Conservation (phyloP, 352 stramenopile species). For the Thalassiosira mediterranea region DNA sequence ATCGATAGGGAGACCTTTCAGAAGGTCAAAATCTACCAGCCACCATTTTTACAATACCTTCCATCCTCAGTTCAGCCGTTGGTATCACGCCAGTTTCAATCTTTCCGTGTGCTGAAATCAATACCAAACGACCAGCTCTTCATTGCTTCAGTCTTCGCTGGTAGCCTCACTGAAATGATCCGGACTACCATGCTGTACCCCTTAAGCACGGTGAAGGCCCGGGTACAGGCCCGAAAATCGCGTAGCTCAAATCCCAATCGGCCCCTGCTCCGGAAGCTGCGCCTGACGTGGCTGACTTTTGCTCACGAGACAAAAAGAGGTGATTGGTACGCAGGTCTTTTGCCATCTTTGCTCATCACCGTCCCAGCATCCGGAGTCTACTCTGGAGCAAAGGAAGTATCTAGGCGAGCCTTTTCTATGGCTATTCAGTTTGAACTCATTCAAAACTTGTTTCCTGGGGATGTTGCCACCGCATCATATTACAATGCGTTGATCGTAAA, state of each 20-base stretch:
- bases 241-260: slow-evolving; percentile 22
- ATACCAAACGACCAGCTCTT: slow-evolving; percentile 77
- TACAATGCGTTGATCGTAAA: slow-evolving; percentile 34
- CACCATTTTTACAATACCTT: slow-evolving; percentile 49
- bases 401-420: slow-evolving; percentile 51
- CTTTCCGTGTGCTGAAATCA: slow-evolving; percentile 48
- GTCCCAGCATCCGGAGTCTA: slow-evolving; percentile 80
- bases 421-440: slow-evolving; percentile 33
- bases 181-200: slow-evolving; percentile 74
- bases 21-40: slow-evolving; percentile 44
- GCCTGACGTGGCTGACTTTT: slow-evolving; percentile 49
- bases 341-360: slow-evolving; percentile 69
- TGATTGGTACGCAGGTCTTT: slow-evolving; percentile 71
- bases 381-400: slow-evolving; percentile 76
- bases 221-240: slow-evolving; percentile 63
- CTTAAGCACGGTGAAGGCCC: slow-evolving; percentile 71
- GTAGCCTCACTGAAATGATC: slow-evolving; percentile 67
- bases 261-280: slow-evolving; percentile 39
- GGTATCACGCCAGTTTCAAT: slow-evolving; percentile 36
- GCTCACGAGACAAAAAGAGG: slow-evolving; percentile 62
- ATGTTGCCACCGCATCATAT: slow-evolving; percentile 23
- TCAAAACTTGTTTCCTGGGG: slow-evolving; percentile 17
- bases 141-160: slow-evolving; percentile 64
- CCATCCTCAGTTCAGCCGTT: slow-evolving; percentile 43
- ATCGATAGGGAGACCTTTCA: slow-evolving; percentile 51